These are phyloP conservation scores for Picochlorum sp. DNA, from an alignment of 139 green algal genomes.

Conservation along the genomic window DNA sequence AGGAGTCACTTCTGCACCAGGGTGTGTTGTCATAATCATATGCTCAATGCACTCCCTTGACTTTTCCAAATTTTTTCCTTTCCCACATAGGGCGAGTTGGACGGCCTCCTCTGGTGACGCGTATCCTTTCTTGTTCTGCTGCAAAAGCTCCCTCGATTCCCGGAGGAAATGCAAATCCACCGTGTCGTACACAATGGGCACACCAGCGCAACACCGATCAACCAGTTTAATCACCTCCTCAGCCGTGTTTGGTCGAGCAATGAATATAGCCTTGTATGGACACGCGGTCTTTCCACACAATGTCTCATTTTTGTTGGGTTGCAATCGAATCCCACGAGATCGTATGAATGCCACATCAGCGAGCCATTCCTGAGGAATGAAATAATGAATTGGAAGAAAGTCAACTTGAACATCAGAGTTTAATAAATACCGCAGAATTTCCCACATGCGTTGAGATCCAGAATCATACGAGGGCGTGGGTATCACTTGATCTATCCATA, in stretches of 20 bases:
- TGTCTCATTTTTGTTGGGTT: background rate
- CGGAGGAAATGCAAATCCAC: slow-evolving; percentile 26
- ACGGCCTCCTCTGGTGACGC: background rate
- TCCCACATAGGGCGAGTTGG: background rate
- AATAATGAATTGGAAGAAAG: background rate
- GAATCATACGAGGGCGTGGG: slow-evolving; percentile 17
- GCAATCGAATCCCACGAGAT: background rate
- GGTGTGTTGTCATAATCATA: too few relatives aligned
- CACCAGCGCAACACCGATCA: background rate
- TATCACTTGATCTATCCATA: slow-evolving; percentile 27
- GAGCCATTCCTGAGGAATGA: background rate
- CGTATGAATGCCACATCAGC: background rate
- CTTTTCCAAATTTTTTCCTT: too few relatives aligned
- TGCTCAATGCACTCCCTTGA: too few relatives aligned
- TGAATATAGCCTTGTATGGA: background rate
- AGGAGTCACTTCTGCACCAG: too few relatives aligned
- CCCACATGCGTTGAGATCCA: slow-evolving; percentile 14
- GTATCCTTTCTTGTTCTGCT: background rate
- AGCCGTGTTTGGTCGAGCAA: background rate
- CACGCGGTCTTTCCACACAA: background rate
- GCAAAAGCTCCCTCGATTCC: slow-evolving; percentile 6
- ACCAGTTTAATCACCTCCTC: background rate
- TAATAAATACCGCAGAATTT: slow-evolving; percentile 15
- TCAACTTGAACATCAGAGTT: background rate
- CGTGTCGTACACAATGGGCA: slow-evolving; percentile 15